Conservation (phyloP, 2,329 filamentous ascomycete genomes). For the Aspergillus novofumigatus region DNA sequence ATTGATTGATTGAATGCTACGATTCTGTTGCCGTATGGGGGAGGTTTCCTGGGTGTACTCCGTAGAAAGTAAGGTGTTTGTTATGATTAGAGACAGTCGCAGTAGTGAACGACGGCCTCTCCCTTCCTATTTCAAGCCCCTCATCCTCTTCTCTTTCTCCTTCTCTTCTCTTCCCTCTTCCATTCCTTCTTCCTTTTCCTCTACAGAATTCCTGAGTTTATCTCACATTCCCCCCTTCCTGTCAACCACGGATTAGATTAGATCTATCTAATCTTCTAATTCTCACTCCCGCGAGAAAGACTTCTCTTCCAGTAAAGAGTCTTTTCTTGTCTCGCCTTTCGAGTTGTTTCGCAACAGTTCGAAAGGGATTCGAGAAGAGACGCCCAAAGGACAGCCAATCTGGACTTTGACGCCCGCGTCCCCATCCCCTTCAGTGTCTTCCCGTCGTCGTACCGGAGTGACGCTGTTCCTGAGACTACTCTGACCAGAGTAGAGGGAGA, state of each 20-base stretch:
- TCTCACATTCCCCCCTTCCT: slow-evolving; percentile 16
- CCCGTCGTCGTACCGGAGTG: slow-evolving; percentile 91
- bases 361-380: slow-evolving; percentile 64
- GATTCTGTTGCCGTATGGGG: background rate
- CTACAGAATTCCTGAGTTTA: slow-evolving; percentile 6
- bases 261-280: slow-evolving; percentile 18
- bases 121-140: slow-evolving; percentile 9
- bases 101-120: background rate
- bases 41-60: background rate
- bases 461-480: slow-evolving; percentile 62
- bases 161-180: slow-evolving; percentile 4
- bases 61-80: background rate
- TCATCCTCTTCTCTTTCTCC: slow-evolving; percentile 6
- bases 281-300: slow-evolving; percentile 32
- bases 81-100: background rate
- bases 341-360: slow-evolving; percentile 44
- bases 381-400: slow-evolving; percentile 80
- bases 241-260: slow-evolving; percentile 15
- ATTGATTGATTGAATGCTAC: background rate
- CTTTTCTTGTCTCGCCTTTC: slow-evolving; percentile 49
- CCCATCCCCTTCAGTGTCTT: slow-evolving; percentile 99
- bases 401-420: slow-evolving; percentile 99
- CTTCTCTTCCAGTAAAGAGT: slow-evolving; percentile 34
- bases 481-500: slow-evolving; percentile 84
- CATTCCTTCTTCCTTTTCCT: slow-evolving; percentile 15